Base-by-base conservation (phyloP, 148 eudicot species). In the Drosera capensis region DNA sequence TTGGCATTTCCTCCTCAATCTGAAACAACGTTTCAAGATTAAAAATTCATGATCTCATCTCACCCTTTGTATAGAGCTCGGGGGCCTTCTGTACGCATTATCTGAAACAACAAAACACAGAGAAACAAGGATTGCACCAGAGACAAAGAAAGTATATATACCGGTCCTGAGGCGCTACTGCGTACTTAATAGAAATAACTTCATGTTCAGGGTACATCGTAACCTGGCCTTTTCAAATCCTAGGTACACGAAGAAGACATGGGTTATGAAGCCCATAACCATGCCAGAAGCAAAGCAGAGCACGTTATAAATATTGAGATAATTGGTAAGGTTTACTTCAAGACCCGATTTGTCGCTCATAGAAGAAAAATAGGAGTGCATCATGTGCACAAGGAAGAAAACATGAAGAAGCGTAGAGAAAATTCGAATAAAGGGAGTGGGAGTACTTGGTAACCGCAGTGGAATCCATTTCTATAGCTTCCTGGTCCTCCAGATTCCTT, bases 41-140 rank as follows among this genome's bases (percentile, higher is more conserved):
- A n/a, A n/a, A n/a, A n/a, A n/a, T n/a, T n/a, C n/a, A n/a, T n/a
- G n/a, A n/a, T n/a, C n/a, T n/a, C n/a, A 57, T 47, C 90, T 79
- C 60, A 88, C 96, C 96, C 94, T 70, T 88, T 88, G 62, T 83
- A 88, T 24, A 88, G 86, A 23, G 92, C 96, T 35, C 58, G 73
- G 24, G 75, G 73, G 58, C 96, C 96, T 66, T 88, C 94, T 23
- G 79, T 74, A 11, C 21, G 69, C 56, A 80, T 59, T 37, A 88
- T 94, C 96, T 88, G 67, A 13, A 64, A 62, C 40, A 20, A 51
- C 46, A 55, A 23, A 46, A 48, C 20, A 52, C 22, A 30, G 34
- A 24, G 23, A 48, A 29, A 45, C 56, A n/a, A 57, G 16, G 8
- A 30, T 40, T 15, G n/a, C n/a, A n/a, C n/a, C n/a, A 17, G 2